Percentiles rank a stretch among this genome's conserved stretches.
Conservation (phyloP, 768 basidiomycete genomes). For the Termitomyces sp. region DNA sequence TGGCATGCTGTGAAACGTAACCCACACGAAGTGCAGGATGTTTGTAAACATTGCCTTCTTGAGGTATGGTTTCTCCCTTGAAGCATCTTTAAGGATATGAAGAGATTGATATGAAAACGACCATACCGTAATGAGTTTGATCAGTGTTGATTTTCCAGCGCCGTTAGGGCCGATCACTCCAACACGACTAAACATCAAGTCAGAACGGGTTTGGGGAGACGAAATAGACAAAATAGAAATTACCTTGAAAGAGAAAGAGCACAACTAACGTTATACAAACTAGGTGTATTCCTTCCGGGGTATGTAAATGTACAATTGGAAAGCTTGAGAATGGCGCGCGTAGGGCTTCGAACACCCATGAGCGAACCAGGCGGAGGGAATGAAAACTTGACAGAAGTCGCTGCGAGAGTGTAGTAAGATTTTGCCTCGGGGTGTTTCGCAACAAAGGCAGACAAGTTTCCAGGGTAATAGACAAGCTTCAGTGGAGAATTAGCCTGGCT, state of each 20-base stretch:
- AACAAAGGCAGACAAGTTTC: conserved; percentile 89
- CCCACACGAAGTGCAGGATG: conserved; percentile 92
- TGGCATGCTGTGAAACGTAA: conserved; percentile 97
- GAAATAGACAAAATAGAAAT: conserved; percentile 14
- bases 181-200: conserved; percentile 58
- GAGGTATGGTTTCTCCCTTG: conserved; percentile 87
- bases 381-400: conserved; percentile 88
- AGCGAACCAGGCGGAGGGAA: conserved; percentile 95
- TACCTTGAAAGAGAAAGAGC: conserved; percentile 90
- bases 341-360: conserved; percentile 96
- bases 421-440: conserved; percentile 87
- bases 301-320: conserved; percentile 91
- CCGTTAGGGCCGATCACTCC: conserved; percentile 92
- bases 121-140: conserved; percentile 85
- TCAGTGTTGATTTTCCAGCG: conserved; percentile 93
- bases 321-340: conserved; percentile 92
- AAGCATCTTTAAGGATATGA: not conserved
- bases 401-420: conserved; percentile 94
- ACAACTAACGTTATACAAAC: conserved; percentile 84
- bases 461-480: conserved; percentile 88
- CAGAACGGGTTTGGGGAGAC: conserved; percentile 8
- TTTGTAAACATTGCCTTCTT: conserved; percentile 89
- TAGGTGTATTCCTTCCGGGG: conserved; percentile 75
- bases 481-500: conserved; percentile 6
- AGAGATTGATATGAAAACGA: not conserved